phyloP scores from a whole-genome alignment of 179 eudicot species.

The Vitellaria paradoxa region DNA sequence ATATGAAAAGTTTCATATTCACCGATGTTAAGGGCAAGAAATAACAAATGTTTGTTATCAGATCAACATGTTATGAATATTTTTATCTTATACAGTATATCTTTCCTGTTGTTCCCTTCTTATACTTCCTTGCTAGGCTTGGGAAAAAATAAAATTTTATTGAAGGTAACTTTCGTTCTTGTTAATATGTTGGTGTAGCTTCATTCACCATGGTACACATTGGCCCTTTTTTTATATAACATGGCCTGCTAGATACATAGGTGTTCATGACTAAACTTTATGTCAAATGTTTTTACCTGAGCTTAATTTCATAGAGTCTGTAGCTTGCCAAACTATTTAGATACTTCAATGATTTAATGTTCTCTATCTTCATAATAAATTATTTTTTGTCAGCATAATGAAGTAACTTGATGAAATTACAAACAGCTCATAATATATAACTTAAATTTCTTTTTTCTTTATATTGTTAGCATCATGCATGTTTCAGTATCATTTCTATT shows the following conservation, averaged over 20 bases:
- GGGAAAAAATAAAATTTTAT: no score
- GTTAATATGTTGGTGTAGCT: no score
- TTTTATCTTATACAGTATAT: background rate
- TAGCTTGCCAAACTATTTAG: no score
- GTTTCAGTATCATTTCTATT: background rate
- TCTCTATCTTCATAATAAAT: background rate
- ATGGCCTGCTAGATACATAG: no score
- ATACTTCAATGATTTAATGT: background rate
- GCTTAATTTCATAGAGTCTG: no score
- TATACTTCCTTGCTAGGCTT: no score
- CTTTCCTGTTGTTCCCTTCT: background rate
- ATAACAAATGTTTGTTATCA: background rate
- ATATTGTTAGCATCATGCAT: background rate
- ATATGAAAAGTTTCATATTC: background rate
- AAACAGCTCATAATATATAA: background rate
- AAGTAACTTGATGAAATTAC: background rate
- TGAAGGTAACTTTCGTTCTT: no score
- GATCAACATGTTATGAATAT: background rate
- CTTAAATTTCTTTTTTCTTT: background rate
- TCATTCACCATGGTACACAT: no score
- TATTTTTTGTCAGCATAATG: background rate
- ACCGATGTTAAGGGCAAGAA: background rate
- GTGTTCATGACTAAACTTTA: no score
- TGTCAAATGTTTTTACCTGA: no score
- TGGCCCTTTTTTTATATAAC: no score